Conservation (phyloP, 495 filamentous ascomycete genomes). For the Sporormia fimetaria region DNA sequence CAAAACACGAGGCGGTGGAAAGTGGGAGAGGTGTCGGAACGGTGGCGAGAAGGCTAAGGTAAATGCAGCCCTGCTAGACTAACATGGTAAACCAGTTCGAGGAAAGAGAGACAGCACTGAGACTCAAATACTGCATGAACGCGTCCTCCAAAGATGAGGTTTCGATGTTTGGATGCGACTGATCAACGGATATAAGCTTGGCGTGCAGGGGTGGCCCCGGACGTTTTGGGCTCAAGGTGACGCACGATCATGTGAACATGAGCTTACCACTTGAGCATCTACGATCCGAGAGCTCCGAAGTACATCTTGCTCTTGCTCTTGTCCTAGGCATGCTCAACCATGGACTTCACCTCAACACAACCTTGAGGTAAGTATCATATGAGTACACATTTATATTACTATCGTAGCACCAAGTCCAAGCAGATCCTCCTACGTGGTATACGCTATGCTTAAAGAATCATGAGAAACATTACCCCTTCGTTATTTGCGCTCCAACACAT, state of each 20-base stretch:
- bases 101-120: no score
- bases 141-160: no score
- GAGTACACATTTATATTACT: slow-evolving; percentile 2
- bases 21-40: no score
- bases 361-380: no score
- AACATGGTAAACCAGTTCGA: no score
- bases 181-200: background rate
- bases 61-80: no score
- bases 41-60: no score
- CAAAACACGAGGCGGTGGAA: no score
- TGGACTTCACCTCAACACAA: no score
- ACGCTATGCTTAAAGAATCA: slow-evolving; percentile 25
- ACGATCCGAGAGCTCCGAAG: background rate
- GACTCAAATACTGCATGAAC: no score
- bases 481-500: slow-evolving; percentile 4
- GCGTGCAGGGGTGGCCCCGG: background rate
- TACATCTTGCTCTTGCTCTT: background rate
- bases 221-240: background rate
- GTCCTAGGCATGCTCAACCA: no score
- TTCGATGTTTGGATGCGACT: background rate
- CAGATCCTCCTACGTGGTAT: slow-evolving; percentile 14
- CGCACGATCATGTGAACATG: slow-evolving; percentile 4
- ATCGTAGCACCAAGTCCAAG: slow-evolving; percentile 8
- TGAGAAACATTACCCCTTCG: slow-evolving; percentile 16
- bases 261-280: background rate